Conservation (phyloP, 208 protist genomes). For the Trypanosoma lewisi region DNA sequence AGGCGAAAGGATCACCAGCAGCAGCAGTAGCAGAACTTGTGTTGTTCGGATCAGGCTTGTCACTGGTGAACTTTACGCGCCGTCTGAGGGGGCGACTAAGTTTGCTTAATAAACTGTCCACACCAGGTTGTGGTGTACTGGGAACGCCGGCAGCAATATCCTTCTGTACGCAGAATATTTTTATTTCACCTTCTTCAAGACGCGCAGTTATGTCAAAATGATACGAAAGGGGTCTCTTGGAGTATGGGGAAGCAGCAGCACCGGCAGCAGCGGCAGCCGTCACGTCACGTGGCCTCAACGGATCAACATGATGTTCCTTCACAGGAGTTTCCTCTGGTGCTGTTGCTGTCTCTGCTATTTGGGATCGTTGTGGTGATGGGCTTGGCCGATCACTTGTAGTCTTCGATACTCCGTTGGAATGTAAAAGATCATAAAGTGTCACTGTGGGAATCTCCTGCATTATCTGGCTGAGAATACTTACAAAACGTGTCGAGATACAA, state of each 20-base stretch:
- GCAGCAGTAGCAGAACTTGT: background rate
- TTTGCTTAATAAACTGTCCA: background rate
- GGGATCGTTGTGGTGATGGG: background rate
- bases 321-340: background rate
- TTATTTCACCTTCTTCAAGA: conserved; percentile 41
- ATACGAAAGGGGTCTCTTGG: conserved; percentile 2
- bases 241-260: no score
- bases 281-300: background rate
- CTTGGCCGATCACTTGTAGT: background rate
- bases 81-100: conserved; percentile 8
- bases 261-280: background rate
- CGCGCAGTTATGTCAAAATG: conserved; percentile 53
- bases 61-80: conserved; percentile 15
- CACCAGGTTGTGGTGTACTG: background rate
- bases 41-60: background rate
- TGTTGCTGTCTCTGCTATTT: background rate
- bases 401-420: background rate
- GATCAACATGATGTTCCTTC: conserved; percentile 9
- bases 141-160: background rate
- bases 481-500: conserved; percentile 55
- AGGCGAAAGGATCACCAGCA: background rate
- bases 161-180: conserved; percentile 34
- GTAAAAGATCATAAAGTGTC: conserved; percentile 1
- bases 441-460: conserved; percentile 36
- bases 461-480: conserved; percentile 66